phyloP scores from a whole-genome alignment of 805 yeast genomes.

The Starmerella riodocensis region DNA sequence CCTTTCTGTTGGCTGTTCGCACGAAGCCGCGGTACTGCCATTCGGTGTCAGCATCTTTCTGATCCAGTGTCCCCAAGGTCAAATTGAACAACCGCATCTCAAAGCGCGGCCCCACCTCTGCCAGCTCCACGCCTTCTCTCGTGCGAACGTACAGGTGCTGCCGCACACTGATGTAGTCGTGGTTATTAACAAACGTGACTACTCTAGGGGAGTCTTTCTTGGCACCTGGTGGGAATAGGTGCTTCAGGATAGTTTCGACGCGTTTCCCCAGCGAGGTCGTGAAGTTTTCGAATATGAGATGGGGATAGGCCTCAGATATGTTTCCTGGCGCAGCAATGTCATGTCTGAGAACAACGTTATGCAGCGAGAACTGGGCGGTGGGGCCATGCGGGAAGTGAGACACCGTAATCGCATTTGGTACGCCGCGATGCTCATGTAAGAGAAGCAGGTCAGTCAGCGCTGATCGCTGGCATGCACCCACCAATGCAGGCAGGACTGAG shows the following conservation, averaged over 20 bases:
- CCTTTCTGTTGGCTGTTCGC: slow-evolving; percentile 90
- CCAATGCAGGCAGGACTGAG: slow-evolving; percentile 70
- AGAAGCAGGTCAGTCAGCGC: slow-evolving; percentile 75
- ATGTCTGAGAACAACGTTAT: slow-evolving; percentile 87
- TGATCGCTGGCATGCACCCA: slow-evolving; percentile 66
- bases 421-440: slow-evolving; percentile 95
- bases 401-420: slow-evolving; percentile 83
- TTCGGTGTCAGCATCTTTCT: slow-evolving; percentile 94
- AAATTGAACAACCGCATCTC: slow-evolving; percentile 90
- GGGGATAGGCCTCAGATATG: slow-evolving; percentile 86
- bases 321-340: slow-evolving; percentile 78
- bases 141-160: slow-evolving; percentile 91
- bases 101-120: slow-evolving; percentile 97
- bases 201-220: slow-evolving; percentile 81
- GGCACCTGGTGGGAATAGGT: slow-evolving; percentile 93
- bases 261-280: slow-evolving; percentile 69
- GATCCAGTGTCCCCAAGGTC: slow-evolving; percentile 79
- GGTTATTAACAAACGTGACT: slow-evolving; percentile 79
- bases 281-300: slow-evolving; percentile 83
- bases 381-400: slow-evolving; percentile 98
- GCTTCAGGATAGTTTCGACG: slow-evolving; percentile 66
- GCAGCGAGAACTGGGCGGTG: slow-evolving; percentile 82
- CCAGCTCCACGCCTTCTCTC: slow-evolving; percentile 74
- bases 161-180: slow-evolving; percentile 85
- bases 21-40: slow-evolving; percentile 90